Base-by-base conservation (phyloP, 2,329 filamentous ascomycete genomes). In the Sarocladium strictum region DNA sequence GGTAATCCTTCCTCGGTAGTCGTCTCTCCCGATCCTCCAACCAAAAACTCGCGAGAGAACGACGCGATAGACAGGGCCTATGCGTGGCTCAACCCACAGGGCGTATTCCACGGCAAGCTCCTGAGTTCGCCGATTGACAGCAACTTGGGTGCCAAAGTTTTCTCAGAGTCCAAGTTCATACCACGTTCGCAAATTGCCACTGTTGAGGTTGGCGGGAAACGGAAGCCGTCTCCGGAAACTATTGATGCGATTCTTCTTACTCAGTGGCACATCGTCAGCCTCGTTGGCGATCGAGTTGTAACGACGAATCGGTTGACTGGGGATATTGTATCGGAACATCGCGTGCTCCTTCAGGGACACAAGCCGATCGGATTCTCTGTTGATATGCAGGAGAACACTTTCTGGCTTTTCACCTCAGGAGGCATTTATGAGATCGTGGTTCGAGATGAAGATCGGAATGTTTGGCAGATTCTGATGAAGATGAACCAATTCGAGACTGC, bases 401-500 rank as follows among this genome's bases (percentile, higher is more conserved):
- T 93, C 66, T 99, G 95, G 94, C 79, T 99, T 2, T 96, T 97
- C 65, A 97, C 93, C 0, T 81, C 83, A 0, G 81, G 89, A 55
- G 91, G 96, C 64, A 96, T 99, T 52, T 97, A 91, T 62, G 94
- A 99, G 71, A 87, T 99, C 56, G 89, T 94, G 12, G 87, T 93
- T 12, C 87, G 85, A 43, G 90, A 97, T 55, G 94, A 99, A 68
- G 89, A 92, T 61, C 78, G 94, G 61, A 89, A 97, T 67, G 84
- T 97, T 15, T 99, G 94, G 94, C 90, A 90, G 66, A 90, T 97
- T 53, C 89, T 97, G 83, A 79, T 97, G 56, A 83, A 88, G 63
- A 81, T 86, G 60, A 87, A 95, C 63, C 85, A 94, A 61, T 99
- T 96, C 61, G 92, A 97, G 61, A 82, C 86, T 19, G 94, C 94